These are phyloP conservation scores for Lactarius quietus DNA, from an alignment of 768 basidiomycete genomes.

Conservation along the genomic window DNA sequence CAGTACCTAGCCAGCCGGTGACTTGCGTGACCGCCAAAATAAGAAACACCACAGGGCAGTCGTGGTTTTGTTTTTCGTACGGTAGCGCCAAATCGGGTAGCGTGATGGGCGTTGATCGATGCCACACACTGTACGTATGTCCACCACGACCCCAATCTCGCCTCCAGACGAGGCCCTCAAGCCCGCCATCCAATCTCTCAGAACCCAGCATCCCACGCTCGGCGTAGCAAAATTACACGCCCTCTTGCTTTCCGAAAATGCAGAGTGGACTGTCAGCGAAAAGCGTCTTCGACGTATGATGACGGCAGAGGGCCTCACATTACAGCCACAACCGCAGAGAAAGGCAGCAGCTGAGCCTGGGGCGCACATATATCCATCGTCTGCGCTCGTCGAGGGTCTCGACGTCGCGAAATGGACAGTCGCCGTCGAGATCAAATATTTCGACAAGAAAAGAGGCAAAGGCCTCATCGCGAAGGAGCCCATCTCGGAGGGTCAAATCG, in stretches of 20 bases:
- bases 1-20: no score
- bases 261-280: conserved; percentile 79
- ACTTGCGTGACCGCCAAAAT: no score
- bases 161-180: conserved; percentile 66
- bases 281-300: conserved; percentile 74
- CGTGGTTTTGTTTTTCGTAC: no score
- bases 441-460: conserved; percentile 72
- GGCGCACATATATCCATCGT: conserved; percentile 49
- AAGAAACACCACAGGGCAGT: no score
- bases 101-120: neutral
- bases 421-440: conserved; percentile 59
- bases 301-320: conserved; percentile 52
- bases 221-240: conserved; percentile 72
- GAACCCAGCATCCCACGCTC: conserved; percentile 53
- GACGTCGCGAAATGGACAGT: conserved; percentile 59
- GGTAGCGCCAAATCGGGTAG: neutral
- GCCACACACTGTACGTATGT: neutral
- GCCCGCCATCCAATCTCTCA: conserved; percentile 50
- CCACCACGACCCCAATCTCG: conserved; percentile 4
- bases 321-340: conserved; percentile 15
- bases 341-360: conserved; percentile 45
- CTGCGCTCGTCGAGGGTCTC: conserved; percentile 58
- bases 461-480: conserved; percentile 70
- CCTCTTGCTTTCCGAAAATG: conserved; percentile 52
- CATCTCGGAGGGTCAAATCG: conserved; percentile 64